Base-by-base conservation (phyloP, 2,329 filamentous ascomycete species). In the Penicillium sp. region DNA sequence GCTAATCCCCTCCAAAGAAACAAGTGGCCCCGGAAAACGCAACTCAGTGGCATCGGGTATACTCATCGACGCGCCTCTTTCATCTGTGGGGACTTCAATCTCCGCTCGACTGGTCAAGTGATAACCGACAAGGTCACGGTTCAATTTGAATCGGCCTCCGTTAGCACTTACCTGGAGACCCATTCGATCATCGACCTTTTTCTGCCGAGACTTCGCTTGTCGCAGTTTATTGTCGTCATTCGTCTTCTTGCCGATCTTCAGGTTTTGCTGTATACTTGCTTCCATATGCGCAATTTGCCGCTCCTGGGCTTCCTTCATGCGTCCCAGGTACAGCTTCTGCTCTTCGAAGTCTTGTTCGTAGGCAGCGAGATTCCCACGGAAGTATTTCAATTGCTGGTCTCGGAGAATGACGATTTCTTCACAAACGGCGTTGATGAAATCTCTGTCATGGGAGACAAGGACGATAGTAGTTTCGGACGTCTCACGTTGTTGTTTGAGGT, bases 181-280 rank as follows among this genome's bases (percentile, higher is more conserved):
- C 84, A 85, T 88, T 6, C 89, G 79, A 50, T 94, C 86, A 51
- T 95, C 89, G 1, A 95, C 79, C 67, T 90, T 92, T 76, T 91
- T 93, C 73, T 92, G 88, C 0, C 89, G 80, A 4, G 86, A 89
- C 57, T 91, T 92, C 4, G 89, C 90, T 75, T 92, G 88, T n/a
- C 88, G 85, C 2, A 95, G 78, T 68, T 91, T 92, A 67, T 93
- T 93, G 61, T 91, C 87, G 64, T 95, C 90, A 28, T 90, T 88
- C 24, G 86, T 87, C 44, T 85, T 85, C 67, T 86, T 88, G 6
- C 89, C 90, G 18, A 86, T 82, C 59, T 86, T 87, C 64, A 90
- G 81, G 60, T 89, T 93, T 53, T 86, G 82, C 18, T 82, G 79
- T 46, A 95, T 90, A 0, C 85, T 88, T 61, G 88, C 83, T 70